Evolutionary conservation across 352 stramenopile species (phyloP), one percentile per base, ranked within the genome.

Genomic region (Plasmopara muralis): DNA sequence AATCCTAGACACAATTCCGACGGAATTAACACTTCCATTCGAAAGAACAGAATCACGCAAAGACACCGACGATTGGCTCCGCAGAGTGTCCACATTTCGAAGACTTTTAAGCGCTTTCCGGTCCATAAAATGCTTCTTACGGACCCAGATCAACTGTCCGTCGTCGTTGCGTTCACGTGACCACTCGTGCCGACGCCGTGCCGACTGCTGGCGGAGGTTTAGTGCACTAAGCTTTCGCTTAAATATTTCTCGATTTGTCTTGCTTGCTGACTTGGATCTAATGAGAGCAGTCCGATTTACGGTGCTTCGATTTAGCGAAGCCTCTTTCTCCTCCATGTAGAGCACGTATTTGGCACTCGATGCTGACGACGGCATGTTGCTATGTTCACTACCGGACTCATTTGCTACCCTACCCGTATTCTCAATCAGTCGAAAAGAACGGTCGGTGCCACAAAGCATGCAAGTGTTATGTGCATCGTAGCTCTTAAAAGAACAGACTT

Each of bases 401-500:
- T 85, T 73, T 28, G 64, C 35, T 1, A 50, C 50, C 0, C 53
- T 47, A 7, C 29, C 43, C 9, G 50, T 46, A 54, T 83, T 85
- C 28, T 91, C 80, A 9, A 91, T 55, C 45, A 91, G 56, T 42
- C 70, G 79, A 51, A 91, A 91, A 0, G 75, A 77, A 34, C 77
- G 56, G 43, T 95, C 84, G 0, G 80, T 95, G 39, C 88, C 88
- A 57, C 88, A 97, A 13, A 97, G 62, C 70, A 92, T 93, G 63
- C 88, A 97, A 8, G 74, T 90, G 53, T 83, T 70, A 50, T 91
- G 85, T 0, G 81, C 75, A 14, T 91, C 80, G 60, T 93, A 90
- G 66, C 90, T 97, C 64, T 95, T 94, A 58, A 97, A 97, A 33
- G 72, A 87, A 55, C 88, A 97, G n/a, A 97, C 86, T n/a, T 90